Conservation (phyloP, 2,329 filamentous ascomycete species). For the Aspergillus novofumigatus region DNA sequence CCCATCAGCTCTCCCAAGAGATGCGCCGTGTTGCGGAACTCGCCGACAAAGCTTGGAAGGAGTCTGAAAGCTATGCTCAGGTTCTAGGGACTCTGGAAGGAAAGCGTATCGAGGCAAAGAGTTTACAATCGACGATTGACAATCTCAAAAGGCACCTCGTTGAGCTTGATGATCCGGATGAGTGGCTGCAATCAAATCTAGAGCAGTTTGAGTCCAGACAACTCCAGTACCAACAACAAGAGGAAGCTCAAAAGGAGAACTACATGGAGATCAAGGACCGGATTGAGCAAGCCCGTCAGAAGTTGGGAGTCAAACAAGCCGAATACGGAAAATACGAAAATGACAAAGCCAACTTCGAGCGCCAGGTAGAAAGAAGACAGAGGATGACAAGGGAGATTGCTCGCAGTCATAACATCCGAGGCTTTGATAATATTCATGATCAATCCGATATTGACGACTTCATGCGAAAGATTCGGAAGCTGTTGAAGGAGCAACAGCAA, state of each 20-base stretch:
- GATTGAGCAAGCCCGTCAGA: constrained; percentile 45
- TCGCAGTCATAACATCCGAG: constrained; percentile 71
- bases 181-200: constrained; percentile 66
- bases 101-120: constrained; percentile 70
- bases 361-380: constrained; percentile 67
- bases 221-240: constrained; percentile 59
- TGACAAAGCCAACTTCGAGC: constrained; percentile 81
- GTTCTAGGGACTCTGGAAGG: constrained; percentile 71
- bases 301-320: constrained; percentile 38
- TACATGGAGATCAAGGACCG: constrained; percentile 61
- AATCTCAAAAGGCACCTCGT: constrained; percentile 69
- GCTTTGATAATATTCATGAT: constrained; percentile 74
- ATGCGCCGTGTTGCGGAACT: constrained; percentile 44
- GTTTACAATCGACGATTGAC: constrained; percentile 65
- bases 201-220: constrained; percentile 76
- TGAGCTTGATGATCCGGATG: constrained; percentile 73
- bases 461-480: constrained; percentile 69
- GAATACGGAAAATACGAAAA: constrained; percentile 71
- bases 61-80: constrained; percentile 68
- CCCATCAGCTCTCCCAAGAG: constrained; percentile 53
- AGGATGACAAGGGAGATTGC: constrained; percentile 75
- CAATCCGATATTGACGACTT: constrained; percentile 72
- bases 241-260: constrained; percentile 57
- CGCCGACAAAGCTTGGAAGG: constrained; percentile 64
- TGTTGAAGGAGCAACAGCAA: constrained; percentile 72